Conservation (phyloP, 768 basidiomycete species). For the Neoboletus subvelutipes region DNA sequence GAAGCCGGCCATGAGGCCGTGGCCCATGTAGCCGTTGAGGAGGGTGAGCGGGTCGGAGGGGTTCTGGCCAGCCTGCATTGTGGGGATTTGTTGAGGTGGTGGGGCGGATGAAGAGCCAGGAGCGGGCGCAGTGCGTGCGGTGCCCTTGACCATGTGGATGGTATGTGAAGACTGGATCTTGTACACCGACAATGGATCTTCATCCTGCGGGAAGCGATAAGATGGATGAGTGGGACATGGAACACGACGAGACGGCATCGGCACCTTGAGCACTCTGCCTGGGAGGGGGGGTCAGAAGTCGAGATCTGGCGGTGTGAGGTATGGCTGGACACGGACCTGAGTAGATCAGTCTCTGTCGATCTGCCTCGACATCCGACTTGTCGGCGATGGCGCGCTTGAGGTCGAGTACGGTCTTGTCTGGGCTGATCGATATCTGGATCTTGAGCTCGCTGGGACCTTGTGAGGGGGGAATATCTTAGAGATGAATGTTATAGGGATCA, state of each 20-base stretch:
- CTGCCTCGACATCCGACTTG: slow-evolving; percentile 82
- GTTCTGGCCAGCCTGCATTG: slow-evolving; percentile 92
- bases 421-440: slow-evolving; percentile 78
- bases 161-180: slow-evolving; percentile 90
- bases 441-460: slow-evolving; percentile 90
- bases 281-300: background rate
- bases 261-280: slow-evolving; percentile 76
- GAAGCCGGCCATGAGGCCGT: slow-evolving; percentile 78
- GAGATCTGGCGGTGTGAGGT: background rate
- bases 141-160: slow-evolving; percentile 92
- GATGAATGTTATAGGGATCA: too few species aligned
- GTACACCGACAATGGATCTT: slow-evolving; percentile 78
- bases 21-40: slow-evolving; percentile 75
- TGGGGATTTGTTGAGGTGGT: slow-evolving; percentile 52
- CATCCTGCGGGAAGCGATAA: slow-evolving; percentile 54
- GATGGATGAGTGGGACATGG: background rate
- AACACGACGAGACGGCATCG: background rate
- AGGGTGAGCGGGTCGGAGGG: slow-evolving; percentile 82
- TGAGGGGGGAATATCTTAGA: background rate
- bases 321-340: slow-evolving; percentile 54
- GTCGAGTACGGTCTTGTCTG: slow-evolving; percentile 83
- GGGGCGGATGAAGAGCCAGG: slow-evolving; percentile 43
- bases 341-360: slow-evolving; percentile 89
- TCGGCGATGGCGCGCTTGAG: slow-evolving; percentile 89
- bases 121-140: slow-evolving; percentile 42